Percentiles rank a stretch among this genome's conserved stretches.
Evolutionary conservation across 768 basidiomycete species (phyloP).

Genomic region (Kwoniella sp.): DNA sequence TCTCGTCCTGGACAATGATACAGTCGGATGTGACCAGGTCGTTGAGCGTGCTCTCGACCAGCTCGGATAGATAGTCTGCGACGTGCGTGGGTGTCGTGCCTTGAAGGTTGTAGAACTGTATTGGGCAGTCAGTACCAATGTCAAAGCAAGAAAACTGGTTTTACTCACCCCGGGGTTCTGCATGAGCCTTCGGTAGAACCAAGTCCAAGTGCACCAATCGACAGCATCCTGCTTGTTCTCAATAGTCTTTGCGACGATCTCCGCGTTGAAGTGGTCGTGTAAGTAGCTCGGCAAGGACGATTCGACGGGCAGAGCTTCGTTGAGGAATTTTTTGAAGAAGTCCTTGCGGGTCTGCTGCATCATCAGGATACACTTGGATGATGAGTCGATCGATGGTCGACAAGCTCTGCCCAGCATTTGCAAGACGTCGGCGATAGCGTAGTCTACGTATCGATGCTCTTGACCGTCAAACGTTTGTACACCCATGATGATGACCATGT

Average conservation of each 20-base stretch:
- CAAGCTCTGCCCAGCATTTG: constrained; percentile 99
- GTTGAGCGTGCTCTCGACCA: constrained; percentile 88
- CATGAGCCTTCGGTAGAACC: constrained; percentile 92
- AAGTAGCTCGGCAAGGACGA: constrained; percentile 88
- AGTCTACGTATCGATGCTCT: constrained; percentile 96
- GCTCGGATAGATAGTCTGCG: constrained; percentile 91
- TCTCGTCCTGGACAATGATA: constrained; percentile 88
- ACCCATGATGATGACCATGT: constrained; percentile 99
- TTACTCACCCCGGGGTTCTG: constrained; percentile 70
- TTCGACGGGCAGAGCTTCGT: constrained; percentile 96
- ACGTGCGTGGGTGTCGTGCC: constrained; percentile 94
- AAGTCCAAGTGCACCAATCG: constrained; percentile 98
- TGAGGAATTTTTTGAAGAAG: constrained; percentile 98
- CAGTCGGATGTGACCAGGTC: constrained; percentile 95
- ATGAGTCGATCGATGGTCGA: constrained; percentile 80
- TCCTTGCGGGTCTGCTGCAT: constrained; percentile 97
- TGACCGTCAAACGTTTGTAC: constrained; percentile 95
- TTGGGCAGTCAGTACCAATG: not conserved
- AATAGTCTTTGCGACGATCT: constrained; percentile 96
- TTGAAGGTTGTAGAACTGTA: constrained; percentile 59
- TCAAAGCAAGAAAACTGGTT: not conserved
- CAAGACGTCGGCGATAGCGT: constrained; percentile 95
- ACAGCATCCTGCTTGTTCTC: constrained; percentile 93
- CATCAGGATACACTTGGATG: constrained; percentile 93
- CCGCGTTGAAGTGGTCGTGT: constrained; percentile 96